Percentiles rank a stretch among this genome's conserved stretches.
phyloP scores from a whole-genome alignment of 768 basidiomycete genomes.

The Sutorius australiensis region DNA sequence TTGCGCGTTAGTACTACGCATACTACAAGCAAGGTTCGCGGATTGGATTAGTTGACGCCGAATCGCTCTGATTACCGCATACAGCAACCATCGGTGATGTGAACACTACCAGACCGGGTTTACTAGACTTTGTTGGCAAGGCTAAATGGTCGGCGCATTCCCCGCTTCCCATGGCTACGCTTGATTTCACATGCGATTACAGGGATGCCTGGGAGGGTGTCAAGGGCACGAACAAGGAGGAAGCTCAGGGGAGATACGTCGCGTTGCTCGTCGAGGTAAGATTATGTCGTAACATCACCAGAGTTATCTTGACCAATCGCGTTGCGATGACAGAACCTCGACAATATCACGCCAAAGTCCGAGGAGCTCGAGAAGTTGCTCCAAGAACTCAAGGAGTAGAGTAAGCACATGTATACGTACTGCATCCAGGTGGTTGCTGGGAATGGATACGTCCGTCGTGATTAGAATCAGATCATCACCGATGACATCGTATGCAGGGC shows the following conservation, averaged over 20 bases:
- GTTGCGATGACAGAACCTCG: slow-evolving; percentile 49
- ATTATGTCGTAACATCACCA: neutral
- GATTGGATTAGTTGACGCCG: neutral
- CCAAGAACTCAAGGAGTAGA: slow-evolving; percentile 53
- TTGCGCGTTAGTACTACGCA: slow-evolving; percentile 72
- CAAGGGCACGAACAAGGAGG: slow-evolving; percentile 70
- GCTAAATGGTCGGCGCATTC: slow-evolving; percentile 70
- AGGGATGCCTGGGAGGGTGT: slow-evolving; percentile 86
- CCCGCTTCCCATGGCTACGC: neutral
- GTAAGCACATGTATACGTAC: slow-evolving; percentile 4
- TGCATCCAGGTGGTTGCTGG: neutral
- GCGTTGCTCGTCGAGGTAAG: slow-evolving; percentile 65
- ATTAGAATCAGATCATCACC: neutral
- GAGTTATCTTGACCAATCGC: neutral
- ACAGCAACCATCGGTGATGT: slow-evolving; percentile 73
- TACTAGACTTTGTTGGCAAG: slow-evolving; percentile 84
- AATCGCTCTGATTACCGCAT: neutral
- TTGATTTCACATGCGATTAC: neutral
- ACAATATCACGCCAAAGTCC: slow-evolving; percentile 37
- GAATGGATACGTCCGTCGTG: neutral
- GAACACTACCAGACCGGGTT: slow-evolving; percentile 59
- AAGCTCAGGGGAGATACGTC: slow-evolving; percentile 72
- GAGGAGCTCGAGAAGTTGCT: slow-evolving; percentile 54
- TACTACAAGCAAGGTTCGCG: slow-evolving; percentile 86
- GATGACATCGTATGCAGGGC: slow-evolving; percentile 9